A percentile compares a stretch with the other conserved stretches of the same genome.
Evolutionary conservation across 257 asterid genomes (phyloP).

Genomic region (Lantana camara): DNA sequence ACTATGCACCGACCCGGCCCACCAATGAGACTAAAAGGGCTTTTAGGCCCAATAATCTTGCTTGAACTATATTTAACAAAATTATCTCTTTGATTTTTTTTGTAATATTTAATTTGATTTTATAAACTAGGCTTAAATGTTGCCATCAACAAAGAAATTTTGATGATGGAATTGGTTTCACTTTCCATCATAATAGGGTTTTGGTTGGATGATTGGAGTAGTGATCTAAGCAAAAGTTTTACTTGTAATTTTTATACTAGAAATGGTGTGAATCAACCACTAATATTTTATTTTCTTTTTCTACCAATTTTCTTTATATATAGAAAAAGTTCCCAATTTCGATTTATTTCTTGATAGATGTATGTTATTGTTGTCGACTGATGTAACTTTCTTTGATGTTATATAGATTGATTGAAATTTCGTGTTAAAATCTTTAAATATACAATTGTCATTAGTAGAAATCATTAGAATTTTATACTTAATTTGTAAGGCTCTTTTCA

Average conservation of each 20-base stretch:
- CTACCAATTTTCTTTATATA: not conserved
- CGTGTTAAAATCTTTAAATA: too few species aligned
- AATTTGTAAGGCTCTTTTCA: too few species aligned
- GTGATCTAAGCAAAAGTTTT: too few species aligned
- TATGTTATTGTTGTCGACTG: too few species aligned
- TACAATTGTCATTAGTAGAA: too few species aligned
- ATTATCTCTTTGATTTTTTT: constrained; percentile 11
- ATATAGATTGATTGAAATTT: too few species aligned
- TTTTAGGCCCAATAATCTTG: constrained; percentile 17
- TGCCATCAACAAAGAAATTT: not conserved
- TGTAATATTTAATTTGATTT: not conserved
- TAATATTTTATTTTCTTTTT: not conserved
- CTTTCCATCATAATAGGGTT: not conserved
- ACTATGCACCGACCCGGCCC: constrained; percentile 26
- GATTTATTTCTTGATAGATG: too few species aligned
- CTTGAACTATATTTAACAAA: constrained; percentile 6
- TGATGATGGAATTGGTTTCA: not conserved
- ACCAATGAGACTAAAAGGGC: constrained; percentile 1
- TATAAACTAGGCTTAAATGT: not conserved
- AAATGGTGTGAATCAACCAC: too few species aligned
- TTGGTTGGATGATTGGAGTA: not conserved
- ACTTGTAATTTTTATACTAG: too few species aligned
- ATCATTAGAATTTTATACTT: too few species aligned
- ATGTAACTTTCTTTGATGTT: too few species aligned
- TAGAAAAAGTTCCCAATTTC: too few species aligned